Percentiles rank a stretch among this genome's conserved stretches.
phyloP scores from a whole-genome alignment of 106 monocot genomes.

The Acorus gramineus region DNA sequence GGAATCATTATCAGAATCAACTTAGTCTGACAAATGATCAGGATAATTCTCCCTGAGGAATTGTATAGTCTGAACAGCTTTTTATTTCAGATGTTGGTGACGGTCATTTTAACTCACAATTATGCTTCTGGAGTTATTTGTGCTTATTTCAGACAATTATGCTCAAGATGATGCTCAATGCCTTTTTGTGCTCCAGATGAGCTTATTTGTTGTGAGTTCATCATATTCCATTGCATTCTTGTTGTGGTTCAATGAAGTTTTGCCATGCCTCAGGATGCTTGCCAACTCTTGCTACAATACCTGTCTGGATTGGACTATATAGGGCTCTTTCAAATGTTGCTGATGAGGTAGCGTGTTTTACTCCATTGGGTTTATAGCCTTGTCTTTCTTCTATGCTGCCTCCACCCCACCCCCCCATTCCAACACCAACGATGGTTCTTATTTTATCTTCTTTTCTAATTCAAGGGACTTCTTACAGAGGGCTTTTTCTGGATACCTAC shows the following conservation, averaged over 20 bases:
- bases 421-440: not conserved
- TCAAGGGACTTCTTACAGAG: conserved; percentile 84
- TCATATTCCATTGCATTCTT: not conserved
- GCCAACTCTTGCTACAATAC: conserved; percentile 88
- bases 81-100: no score
- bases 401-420: not conserved
- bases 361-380: not conserved
- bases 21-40: no score
- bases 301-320: conserved; percentile 94
- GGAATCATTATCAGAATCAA: no score
- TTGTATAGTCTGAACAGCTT: no score
- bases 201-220: no score
- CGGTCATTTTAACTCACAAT: no score
- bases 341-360: conserved; percentile 56
- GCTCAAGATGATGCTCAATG: no score
- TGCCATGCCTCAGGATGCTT: conserved; percentile 56
- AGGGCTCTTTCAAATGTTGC: conserved; percentile 97
- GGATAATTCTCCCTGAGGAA: no score
- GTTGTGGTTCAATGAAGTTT: not conserved
- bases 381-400: not conserved
- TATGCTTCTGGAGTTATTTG: no score
- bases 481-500: conserved; percentile 98
- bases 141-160: no score
- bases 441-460: conserved; percentile 1
- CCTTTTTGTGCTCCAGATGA: no score